Percentiles rank a stretch among this genome's conserved stretches.
These are phyloP conservation scores for Suillus hirtellus DNA, from an alignment of 768 basidiomycete genomes.

Conservation along the genomic window DNA sequence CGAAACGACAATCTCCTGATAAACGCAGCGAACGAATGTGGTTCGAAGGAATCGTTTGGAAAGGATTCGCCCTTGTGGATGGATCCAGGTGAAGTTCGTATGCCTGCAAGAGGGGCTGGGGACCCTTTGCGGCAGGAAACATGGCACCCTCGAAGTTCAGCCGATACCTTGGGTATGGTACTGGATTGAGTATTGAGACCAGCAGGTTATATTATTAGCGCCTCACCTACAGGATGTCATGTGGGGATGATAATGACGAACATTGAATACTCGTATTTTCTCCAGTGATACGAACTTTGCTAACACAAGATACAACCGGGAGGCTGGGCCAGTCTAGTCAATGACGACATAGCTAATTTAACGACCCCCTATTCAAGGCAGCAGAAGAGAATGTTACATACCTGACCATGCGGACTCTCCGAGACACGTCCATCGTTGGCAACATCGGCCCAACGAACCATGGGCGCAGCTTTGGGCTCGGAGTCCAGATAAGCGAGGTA, in stretches of 20 bases:
- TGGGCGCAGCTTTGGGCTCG: constrained; percentile 21
- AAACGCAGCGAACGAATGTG: constrained; percentile 33
- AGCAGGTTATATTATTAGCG: background rate
- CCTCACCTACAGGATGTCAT: constrained; percentile 14
- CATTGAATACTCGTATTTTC: constrained; percentile 37
- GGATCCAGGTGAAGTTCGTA: constrained; percentile 38
- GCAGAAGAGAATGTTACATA: constrained; percentile 19
- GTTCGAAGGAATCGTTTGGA: constrained; percentile 29
- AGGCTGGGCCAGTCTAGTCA: constrained; percentile 26
- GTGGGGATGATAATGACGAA: constrained; percentile 25
- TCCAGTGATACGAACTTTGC: constrained; percentile 27
- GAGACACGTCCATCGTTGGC: constrained; percentile 41
- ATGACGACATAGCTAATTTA: constrained; percentile 2
- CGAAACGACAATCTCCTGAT: constrained; percentile 35
- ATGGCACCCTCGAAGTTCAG: constrained; percentile 40
- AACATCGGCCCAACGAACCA: constrained; percentile 37
- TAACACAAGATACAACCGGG: constrained; percentile 33
- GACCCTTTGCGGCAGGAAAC: constrained; percentile 27
- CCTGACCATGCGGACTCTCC: constrained; percentile 17
- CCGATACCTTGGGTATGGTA: constrained; percentile 22
- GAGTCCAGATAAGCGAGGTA: constrained; percentile 25
- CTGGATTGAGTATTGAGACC: constrained; percentile 16
- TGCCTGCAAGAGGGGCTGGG: constrained; percentile 17
- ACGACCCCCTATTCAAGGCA: constrained; percentile 9
- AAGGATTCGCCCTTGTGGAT: constrained; percentile 29